A percentile compares a stretch with the other conserved stretches of the same genome.
These are phyloP conservation scores for Diplodia scrobiculata DNA, from an alignment of 2,329 filamentous ascomycete genomes.

Conservation along the genomic window DNA sequence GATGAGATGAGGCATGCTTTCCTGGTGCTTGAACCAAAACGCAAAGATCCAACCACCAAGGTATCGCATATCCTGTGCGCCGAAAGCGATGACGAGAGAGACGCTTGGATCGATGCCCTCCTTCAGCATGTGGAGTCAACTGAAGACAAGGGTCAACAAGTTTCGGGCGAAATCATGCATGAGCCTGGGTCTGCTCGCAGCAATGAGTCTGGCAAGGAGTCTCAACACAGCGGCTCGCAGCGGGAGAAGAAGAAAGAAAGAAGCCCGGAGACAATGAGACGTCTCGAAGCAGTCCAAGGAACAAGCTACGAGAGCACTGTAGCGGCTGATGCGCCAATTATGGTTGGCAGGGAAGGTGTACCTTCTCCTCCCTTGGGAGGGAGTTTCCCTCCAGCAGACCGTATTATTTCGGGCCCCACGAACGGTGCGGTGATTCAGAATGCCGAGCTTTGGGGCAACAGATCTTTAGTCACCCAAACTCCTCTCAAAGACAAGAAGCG, in stretches of 20 bases:
- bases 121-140: slow-evolving; percentile 83
- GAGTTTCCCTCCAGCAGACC: slow-evolving; percentile 52
- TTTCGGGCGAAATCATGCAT: slow-evolving; percentile 45
- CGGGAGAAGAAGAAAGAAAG: slow-evolving; percentile 17
- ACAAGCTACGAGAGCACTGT: slow-evolving; percentile 61
- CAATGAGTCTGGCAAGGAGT: slow-evolving; percentile 46
- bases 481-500: slow-evolving; percentile 79
- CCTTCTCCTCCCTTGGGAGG: slow-evolving; percentile 41
- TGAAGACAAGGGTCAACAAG: slow-evolving; percentile 50
- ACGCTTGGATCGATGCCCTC: slow-evolving; percentile 89
- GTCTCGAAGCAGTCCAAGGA: slow-evolving; percentile 44
- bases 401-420: slow-evolving; percentile 75
- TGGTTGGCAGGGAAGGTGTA: slow-evolving; percentile 45
- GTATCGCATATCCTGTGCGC: slow-evolving; percentile 94
- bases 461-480: slow-evolving; percentile 55
- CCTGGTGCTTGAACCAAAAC: slow-evolving; percentile 90
- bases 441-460: slow-evolving; percentile 82
- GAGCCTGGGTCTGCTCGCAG: slow-evolving; percentile 41
- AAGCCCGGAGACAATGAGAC: slow-evolving; percentile 11
- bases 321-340: slow-evolving; percentile 59
- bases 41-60: slow-evolving; percentile 84
- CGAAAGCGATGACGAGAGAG: slow-evolving; percentile 88
- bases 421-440: slow-evolving; percentile 85
- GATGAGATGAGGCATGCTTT: slow-evolving; percentile 97
- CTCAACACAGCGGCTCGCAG: slow-evolving; percentile 34